phyloP scores from a whole-genome alignment of 2,329 filamentous ascomycete genomes.

The Elsinoe australis region DNA sequence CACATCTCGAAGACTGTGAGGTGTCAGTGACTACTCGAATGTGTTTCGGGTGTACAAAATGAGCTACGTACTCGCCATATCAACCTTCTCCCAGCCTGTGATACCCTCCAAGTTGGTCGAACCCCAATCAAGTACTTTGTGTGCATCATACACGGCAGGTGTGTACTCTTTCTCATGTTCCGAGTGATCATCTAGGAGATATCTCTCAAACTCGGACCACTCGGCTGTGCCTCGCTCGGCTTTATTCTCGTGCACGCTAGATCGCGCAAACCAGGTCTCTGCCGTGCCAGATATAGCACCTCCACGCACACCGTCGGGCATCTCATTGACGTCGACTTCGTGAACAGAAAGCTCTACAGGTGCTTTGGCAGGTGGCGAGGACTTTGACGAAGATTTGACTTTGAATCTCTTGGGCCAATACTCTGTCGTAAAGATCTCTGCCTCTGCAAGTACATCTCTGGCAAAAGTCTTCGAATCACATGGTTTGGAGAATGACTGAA shows the following conservation, averaged over 20 bases:
- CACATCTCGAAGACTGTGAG: conserved; percentile 56
- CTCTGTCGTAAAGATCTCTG: conserved; percentile 50
- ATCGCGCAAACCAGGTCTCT: conserved; percentile 59
- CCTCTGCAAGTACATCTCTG: conserved; percentile 49
- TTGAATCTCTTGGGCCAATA: conserved; percentile 50
- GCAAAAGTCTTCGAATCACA: conserved; percentile 48
- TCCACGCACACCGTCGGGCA: conserved; percentile 28
- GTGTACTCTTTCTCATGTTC: conserved; percentile 53
- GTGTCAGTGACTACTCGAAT: background rate
- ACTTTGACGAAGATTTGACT: conserved; percentile 41
- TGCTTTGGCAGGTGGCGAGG: conserved; percentile 43
- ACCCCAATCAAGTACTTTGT: conserved; percentile 39
- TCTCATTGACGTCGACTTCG: conserved; percentile 40
- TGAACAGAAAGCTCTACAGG: conserved; percentile 49
- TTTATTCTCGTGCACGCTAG: conserved; percentile 53
- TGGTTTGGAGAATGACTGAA: conserved; percentile 28
- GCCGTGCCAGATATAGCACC: conserved; percentile 26
- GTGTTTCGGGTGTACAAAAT: background rate
- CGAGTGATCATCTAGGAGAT: conserved; percentile 53
- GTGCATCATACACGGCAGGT: conserved; percentile 46
- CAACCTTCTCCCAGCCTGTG: conserved; percentile 31
- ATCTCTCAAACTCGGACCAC: conserved; percentile 56
- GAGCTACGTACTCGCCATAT: conserved; percentile 35
- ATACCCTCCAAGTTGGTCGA: conserved; percentile 26
- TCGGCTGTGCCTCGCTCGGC: conserved; percentile 47